Conservation (phyloP, 352 stramenopile species). For the Phytophthora ohioensis region DNA sequence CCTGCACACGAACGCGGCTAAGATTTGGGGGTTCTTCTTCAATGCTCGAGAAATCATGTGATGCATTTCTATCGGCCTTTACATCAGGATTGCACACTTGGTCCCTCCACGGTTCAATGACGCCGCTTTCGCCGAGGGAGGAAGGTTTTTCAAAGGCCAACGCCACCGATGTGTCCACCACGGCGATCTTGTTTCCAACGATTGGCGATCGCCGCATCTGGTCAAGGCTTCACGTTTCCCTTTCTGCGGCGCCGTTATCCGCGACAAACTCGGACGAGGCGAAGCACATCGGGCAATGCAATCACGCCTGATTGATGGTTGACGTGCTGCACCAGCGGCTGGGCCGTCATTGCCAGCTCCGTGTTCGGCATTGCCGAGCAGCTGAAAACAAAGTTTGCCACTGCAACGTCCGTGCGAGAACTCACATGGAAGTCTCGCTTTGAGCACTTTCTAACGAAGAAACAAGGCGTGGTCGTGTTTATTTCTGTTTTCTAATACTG, state of each 20-base stretch:
- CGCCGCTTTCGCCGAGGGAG: too few species aligned
- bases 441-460: background rate
- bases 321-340: constrained; percentile 10
- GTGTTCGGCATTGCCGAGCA: too few species aligned
- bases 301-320: constrained; percentile 20
- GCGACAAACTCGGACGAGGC: constrained; percentile 20
- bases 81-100: constrained; percentile 4
- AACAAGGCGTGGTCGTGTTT: constrained; percentile 38
- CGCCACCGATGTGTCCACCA: background rate
- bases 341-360: background rate
- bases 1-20: constrained; percentile 3
- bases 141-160: too few species aligned
- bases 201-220: constrained; percentile 30
- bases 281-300: constrained; percentile 7
- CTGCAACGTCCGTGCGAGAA: too few species aligned
- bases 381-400: too few species aligned
- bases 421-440: too few species aligned
- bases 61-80: constrained; percentile 22
- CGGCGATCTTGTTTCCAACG: constrained; percentile 11
- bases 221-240: constrained; percentile 19
- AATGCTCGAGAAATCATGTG: constrained; percentile 24
- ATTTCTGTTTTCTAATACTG: constrained; percentile 46
- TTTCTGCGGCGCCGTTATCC: constrained; percentile 26
- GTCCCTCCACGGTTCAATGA: background rate
- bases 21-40: background rate